These are phyloP conservation scores for Xylaria digitata DNA, from an alignment of 2,329 filamentous ascomycete species.

Conservation along the genomic window DNA sequence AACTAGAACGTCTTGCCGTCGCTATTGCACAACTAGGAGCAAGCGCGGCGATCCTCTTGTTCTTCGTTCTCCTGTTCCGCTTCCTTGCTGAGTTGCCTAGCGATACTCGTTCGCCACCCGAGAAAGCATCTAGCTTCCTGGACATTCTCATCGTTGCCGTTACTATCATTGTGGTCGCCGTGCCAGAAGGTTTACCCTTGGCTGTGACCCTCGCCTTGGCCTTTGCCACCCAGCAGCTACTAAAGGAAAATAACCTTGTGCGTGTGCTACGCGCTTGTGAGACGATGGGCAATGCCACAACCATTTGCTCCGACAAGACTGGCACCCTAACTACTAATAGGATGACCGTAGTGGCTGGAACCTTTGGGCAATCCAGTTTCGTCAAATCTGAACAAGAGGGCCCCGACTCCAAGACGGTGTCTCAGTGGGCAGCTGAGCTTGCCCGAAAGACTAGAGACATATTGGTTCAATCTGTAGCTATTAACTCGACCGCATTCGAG, in stretches of 20 bases:
- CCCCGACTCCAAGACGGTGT: conserved; percentile 38
- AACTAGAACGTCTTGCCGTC: conserved; percentile 62
- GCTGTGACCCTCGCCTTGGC: conserved; percentile 76
- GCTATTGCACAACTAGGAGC: conserved; percentile 66
- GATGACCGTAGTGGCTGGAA: conserved; percentile 81
- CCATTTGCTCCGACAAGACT: conserved; percentile 84
- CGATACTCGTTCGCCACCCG: conserved; percentile 59
- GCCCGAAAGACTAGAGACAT: conserved; percentile 49
- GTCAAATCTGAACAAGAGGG: conserved; percentile 45
- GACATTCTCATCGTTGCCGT: conserved; percentile 73
- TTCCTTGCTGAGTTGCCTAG: conserved; percentile 72
- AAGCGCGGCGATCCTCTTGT: conserved; percentile 78
- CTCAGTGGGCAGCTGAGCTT: conserved; percentile 50
- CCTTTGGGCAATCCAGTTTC: conserved; percentile 62
- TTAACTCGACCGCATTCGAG: conserved; percentile 71
- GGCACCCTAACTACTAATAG: conserved; percentile 80
- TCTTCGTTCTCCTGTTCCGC: conserved; percentile 82
- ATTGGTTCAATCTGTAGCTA: conserved; percentile 58
- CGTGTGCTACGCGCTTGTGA: conserved; percentile 74
- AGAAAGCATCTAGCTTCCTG: conserved; percentile 72
- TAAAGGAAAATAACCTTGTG: conserved; percentile 78
- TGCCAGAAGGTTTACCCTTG: conserved; percentile 73
- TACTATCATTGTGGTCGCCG: conserved; percentile 75
- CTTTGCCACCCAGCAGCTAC: conserved; percentile 74
- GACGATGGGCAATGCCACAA: conserved; percentile 78